phyloP scores from a whole-genome alignment of 495 filamentous ascomycete species.

The Xylaria telfairii region DNA sequence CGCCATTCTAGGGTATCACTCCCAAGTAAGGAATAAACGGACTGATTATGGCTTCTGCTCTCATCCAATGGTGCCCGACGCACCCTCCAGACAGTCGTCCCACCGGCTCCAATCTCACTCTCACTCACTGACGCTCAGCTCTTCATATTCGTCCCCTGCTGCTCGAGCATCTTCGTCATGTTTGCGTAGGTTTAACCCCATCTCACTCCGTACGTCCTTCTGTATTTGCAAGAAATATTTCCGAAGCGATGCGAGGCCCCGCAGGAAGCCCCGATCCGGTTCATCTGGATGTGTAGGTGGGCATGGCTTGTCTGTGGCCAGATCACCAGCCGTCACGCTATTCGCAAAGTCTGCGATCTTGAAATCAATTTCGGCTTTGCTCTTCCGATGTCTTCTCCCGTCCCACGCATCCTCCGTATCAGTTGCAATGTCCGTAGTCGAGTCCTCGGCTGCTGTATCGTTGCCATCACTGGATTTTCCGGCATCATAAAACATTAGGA shows the following conservation, averaged over 20 bases:
- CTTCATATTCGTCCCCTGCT: constrained; percentile 40
- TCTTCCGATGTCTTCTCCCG: constrained; percentile 42
- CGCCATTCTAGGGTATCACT: constrained; percentile 33
- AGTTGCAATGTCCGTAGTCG: constrained; percentile 54
- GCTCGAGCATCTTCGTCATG: constrained; percentile 51
- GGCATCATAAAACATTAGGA: constrained; percentile 94
- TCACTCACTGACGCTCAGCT: constrained; percentile 48
- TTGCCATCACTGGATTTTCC: constrained; percentile 58
- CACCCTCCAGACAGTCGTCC: not conserved
- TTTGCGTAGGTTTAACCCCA: constrained; percentile 45
- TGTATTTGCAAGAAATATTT: constrained; percentile 90
- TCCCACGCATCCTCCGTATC: constrained; percentile 54
- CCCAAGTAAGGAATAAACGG: constrained; percentile 18
- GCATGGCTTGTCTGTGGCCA: constrained; percentile 66
- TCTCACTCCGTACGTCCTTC: constrained; percentile 71
- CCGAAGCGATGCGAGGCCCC: constrained; percentile 78
- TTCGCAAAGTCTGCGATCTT: constrained; percentile 99
- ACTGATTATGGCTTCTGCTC: constrained; percentile 26
- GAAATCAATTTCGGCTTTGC: constrained; percentile 72
- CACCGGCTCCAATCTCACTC: constrained; percentile 24
- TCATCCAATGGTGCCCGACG: constrained; percentile 17
- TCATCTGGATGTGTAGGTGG: constrained; percentile 81
- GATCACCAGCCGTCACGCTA: constrained; percentile 87
- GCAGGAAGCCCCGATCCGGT: constrained; percentile 87
- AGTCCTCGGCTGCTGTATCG: constrained; percentile 55